Evolutionary conservation across 805 yeast species (phyloP).

Genomic region (Millerozyma miso): DNA sequence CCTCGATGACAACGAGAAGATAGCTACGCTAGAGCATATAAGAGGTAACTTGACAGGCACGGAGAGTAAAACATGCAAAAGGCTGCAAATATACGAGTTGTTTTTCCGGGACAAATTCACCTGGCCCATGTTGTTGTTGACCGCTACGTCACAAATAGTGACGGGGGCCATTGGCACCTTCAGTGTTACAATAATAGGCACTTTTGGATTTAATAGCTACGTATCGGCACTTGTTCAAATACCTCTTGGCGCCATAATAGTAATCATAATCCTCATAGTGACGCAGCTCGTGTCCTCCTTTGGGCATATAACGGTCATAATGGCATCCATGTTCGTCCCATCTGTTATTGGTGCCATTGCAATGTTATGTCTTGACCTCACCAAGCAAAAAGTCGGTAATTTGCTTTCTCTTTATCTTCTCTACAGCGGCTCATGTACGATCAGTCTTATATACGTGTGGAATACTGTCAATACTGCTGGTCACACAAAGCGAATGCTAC

Average conservation of each 20-base stretch:
- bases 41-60: slow-evolving; percentile 50
- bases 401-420: slow-evolving; percentile 46
- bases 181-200: slow-evolving; percentile 47
- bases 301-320: slow-evolving; percentile 23
- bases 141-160: slow-evolving; percentile 44
- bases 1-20: slow-evolving; percentile 38
- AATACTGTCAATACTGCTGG: slow-evolving; percentile 66
- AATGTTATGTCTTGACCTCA: slow-evolving; percentile 24
- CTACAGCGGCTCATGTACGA: slow-evolving; percentile 54
- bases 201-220: slow-evolving; percentile 46
- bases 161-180: slow-evolving; percentile 53
- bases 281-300: slow-evolving; percentile 27
- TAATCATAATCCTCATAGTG: slow-evolving; percentile 26
- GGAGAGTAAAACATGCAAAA: slow-evolving; percentile 43
- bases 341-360: slow-evolving; percentile 39
- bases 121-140: slow-evolving; percentile 45
- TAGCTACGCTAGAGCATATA: slow-evolving; percentile 40
- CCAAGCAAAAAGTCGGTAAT: slow-evolving; percentile 40
- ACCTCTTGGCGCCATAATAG: slow-evolving; percentile 53
- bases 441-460: slow-evolving; percentile 59
- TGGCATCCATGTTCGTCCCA: slow-evolving; percentile 27
- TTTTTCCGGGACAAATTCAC: slow-evolving; percentile 44
- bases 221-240: slow-evolving; percentile 48
- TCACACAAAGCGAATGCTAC: slow-evolving; percentile 64
- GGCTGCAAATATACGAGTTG: slow-evolving; percentile 44